phyloP scores from a whole-genome alignment of 2,329 filamentous ascomycete species.

The Onygenales sp. region DNA sequence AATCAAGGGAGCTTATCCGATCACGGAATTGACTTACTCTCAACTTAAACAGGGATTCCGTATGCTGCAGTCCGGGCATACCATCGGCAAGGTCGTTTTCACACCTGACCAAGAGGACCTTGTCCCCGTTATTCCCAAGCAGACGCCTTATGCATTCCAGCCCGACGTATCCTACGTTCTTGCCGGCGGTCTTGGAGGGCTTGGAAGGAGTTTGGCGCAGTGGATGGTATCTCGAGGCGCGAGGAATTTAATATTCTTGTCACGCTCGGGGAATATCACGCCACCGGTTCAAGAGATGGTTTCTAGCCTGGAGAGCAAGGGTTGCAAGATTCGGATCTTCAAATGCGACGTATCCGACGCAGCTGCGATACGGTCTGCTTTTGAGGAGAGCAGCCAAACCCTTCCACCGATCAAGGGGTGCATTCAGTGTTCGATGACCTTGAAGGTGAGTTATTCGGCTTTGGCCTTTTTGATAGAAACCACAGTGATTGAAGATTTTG shows the following conservation, averaged over 20 bases:
- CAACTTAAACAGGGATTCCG: conserved; percentile 13
- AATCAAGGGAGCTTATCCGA: conserved; percentile 11
- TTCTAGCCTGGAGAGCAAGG: conserved; percentile 10
- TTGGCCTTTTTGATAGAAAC: background rate
- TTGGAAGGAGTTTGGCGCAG: conserved; percentile 14
- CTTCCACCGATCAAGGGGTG: conserved; percentile 23
- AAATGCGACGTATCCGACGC: conserved; percentile 18
- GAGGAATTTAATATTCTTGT: conserved; percentile 21
- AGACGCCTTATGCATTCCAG: conserved; percentile 7
- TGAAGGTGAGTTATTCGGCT: conserved; percentile 10
- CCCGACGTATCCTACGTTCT: conserved; percentile 15
- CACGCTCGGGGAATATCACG: conserved; percentile 14
- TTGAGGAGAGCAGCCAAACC: conserved; percentile 9
- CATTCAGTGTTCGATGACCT: conserved; percentile 23
- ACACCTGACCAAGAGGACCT: conserved; percentile 7
- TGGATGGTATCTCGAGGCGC: conserved; percentile 19
- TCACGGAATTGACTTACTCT: conserved; percentile 9
- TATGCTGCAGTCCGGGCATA: conserved; percentile 12
- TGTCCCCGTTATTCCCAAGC: conserved; percentile 11
- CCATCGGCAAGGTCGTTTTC: conserved; percentile 15
- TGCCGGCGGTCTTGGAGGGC: conserved; percentile 15
- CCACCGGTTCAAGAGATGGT: conserved; percentile 12
- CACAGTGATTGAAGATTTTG: too few relatives aligned
- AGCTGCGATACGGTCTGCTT: conserved; percentile 4
- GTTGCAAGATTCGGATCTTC: conserved; percentile 10